phyloP scores from a whole-genome alignment of 768 basidiomycete genomes.

The Amanita inopinata region DNA sequence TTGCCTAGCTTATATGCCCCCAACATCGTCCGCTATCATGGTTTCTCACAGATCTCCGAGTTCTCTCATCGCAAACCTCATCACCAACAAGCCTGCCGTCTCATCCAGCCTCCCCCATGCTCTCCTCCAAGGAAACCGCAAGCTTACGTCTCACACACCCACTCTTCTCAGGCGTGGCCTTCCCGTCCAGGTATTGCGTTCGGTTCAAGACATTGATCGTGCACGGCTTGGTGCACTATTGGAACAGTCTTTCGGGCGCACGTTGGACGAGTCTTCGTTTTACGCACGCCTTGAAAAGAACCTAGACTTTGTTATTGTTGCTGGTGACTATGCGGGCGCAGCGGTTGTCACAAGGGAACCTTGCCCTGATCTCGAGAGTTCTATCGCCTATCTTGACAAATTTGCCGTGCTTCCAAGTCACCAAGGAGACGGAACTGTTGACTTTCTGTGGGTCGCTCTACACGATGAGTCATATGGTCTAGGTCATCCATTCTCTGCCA shows the following conservation, averaged over 20 bases:
- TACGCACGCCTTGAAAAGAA: slow-evolving; percentile 66
- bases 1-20: slow-evolving; percentile 89
- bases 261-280: slow-evolving; percentile 63
- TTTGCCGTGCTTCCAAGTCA: slow-evolving; percentile 92
- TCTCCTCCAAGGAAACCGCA: slow-evolving; percentile 76
- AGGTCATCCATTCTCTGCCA: slow-evolving; percentile 86
- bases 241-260: slow-evolving; percentile 77
- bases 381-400: slow-evolving; percentile 93
- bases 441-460: slow-evolving; percentile 97
- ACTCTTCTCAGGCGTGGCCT: slow-evolving; percentile 86
- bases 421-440: slow-evolving; percentile 97
- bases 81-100: slow-evolving; percentile 95
- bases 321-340: slow-evolving; percentile 92
- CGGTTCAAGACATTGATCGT: slow-evolving; percentile 60
- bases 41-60: slow-evolving; percentile 96
- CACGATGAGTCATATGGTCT: slow-evolving; percentile 98
- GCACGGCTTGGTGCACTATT: slow-evolving; percentile 70
- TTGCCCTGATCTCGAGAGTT: slow-evolving; percentile 24
- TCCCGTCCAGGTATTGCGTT: slow-evolving; percentile 75
- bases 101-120: slow-evolving; percentile 95
- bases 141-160: slow-evolving; percentile 83
- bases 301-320: slow-evolving; percentile 88
- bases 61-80: slow-evolving; percentile 91
- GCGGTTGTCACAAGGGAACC: slow-evolving; percentile 79
- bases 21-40: slow-evolving; percentile 89